Percentiles rank a stretch among this genome's conserved stretches.
phyloP scores from a whole-genome alignment of 148 eudicot species.

The Diospyros lotus region DNA sequence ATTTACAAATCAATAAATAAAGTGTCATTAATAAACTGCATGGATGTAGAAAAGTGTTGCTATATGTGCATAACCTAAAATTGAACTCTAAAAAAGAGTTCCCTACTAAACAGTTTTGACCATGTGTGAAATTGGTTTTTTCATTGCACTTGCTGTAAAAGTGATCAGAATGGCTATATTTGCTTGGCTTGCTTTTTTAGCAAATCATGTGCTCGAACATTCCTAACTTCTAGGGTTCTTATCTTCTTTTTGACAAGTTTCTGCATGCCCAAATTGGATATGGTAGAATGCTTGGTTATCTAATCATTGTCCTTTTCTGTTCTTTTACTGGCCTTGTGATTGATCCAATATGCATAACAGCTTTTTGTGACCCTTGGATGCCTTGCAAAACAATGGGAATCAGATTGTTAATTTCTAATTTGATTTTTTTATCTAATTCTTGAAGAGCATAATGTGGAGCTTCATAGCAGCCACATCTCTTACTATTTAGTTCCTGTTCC shows the following conservation, averaged over 20 bases:
- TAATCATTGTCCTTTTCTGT: too few relatives aligned
- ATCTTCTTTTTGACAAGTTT: too few relatives aligned
- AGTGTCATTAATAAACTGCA: neutral
- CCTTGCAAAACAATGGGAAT: neutral
- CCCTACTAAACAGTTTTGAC: too few relatives aligned
- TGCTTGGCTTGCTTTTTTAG: too few relatives aligned
- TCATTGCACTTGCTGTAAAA: neutral
- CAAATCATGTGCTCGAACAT: neutral
- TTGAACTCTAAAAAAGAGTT: too few relatives aligned
- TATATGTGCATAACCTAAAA: neutral
- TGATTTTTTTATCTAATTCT: neutral
- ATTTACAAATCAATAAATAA: neutral
- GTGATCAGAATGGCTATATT: neutral
- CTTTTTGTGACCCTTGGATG: neutral
- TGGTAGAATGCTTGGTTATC: neutral
- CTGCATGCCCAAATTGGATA: too few relatives aligned
- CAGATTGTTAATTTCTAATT: too few relatives aligned
- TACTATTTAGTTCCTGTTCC: conserved; percentile 21
- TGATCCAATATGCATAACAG: neutral
- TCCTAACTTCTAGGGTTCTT: neutral
- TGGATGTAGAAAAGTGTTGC: neutral
- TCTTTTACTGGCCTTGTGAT: neutral
- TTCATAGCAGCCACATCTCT: neutral
- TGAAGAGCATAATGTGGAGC: neutral
- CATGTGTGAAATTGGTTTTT: too few relatives aligned